Percentiles rank a stretch among this genome's conserved stretches.
These are phyloP conservation scores for Magnaporthiopsis incrustans DNA, from an alignment of 2,329 filamentous ascomycete genomes.

Conservation along the genomic window DNA sequence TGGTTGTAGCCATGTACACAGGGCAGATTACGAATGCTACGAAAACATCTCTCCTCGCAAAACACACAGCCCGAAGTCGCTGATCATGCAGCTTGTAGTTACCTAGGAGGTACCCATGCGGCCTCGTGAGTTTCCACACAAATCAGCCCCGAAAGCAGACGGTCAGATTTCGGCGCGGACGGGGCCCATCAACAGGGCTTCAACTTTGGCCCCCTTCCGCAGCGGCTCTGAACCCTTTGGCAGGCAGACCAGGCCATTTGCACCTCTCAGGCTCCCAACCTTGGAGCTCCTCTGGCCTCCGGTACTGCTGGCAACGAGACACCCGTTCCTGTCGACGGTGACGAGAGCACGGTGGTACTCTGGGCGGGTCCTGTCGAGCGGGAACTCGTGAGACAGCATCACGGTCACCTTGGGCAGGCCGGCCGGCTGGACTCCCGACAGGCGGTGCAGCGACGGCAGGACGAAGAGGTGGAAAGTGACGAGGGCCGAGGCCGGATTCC, in stretches of 20 bases:
- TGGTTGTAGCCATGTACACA: not conserved
- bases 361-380: constrained; percentile 63
- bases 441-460: constrained; percentile 72
- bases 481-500: constrained; percentile 87
- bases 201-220: constrained; percentile 60
- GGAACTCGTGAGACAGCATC: constrained; percentile 61
- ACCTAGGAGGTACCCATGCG: too few species aligned
- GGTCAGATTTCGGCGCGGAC: constrained; percentile 22
- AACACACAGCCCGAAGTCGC: not conserved
- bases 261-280: constrained; percentile 80
- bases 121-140: not conserved
- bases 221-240: constrained; percentile 57
- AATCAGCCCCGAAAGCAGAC: not conserved
- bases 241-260: constrained; percentile 78
- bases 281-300: constrained; percentile 84
- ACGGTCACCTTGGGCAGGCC: constrained; percentile 70
- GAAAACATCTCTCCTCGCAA: not conserved
- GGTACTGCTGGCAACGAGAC: constrained; percentile 69
- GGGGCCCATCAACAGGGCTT: constrained; percentile 70
- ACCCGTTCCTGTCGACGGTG: constrained; percentile 55
- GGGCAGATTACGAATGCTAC: not conserved
- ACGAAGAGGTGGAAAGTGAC: constrained; percentile 95
- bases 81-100: too few species aligned
- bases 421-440: constrained; percentile 57
- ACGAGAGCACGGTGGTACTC: constrained; percentile 90